Evolutionary conservation across 1,139 yeast genomes (phyloP), one percentile per base, ranked within the genome.

Genomic region (Saccharomycopsis crataegensis): DNA sequence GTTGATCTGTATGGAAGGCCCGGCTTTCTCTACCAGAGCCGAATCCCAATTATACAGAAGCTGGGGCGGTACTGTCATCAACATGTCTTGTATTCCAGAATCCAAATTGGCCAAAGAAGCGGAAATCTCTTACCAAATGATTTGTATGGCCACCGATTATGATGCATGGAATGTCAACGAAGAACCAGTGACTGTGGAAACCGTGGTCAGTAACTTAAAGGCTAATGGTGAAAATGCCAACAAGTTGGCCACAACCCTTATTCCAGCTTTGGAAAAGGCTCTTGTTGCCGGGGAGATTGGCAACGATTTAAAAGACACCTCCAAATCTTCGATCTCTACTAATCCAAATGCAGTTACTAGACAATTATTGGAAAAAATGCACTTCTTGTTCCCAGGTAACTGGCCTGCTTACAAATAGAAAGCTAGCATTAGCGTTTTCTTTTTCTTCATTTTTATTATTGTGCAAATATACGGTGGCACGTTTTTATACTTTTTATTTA

Each of bases 121-220:
- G 40, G 99, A 93, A 70, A 85, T 93, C 60, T 79, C 96, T 40
- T 93, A 94, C 71, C 98, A 91, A 70, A 93, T 93, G 97, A 80
- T 93, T 60, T 93, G 99, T 72, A 94, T 93, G 99, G 86, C 96
- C 1, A 93, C 99, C 16, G 99, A 94, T 70, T 93, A 94, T 70
- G 99, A 93, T 67, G 96, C 99, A 28, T 93, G 99, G 99, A 86
- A 90, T 66, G 96, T 86, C 63, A 82, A 79, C 56, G 97, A 84
- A 66, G 98, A 91, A 63, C 94, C 98, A 2, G 99, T 93, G 48
- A 91, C 98, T 11, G 98, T 94, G 16, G 97, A 91, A 70, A 86
- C 96, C 6, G 97, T 93, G 48, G 91, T 93, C 53, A 89, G 95
- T 53, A 89, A 93, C 68, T 77, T 93, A 67, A 80, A 80, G 66